Conservation (phyloP, 2,329 filamentous ascomycete species). For the Eutypella sp. region DNA sequence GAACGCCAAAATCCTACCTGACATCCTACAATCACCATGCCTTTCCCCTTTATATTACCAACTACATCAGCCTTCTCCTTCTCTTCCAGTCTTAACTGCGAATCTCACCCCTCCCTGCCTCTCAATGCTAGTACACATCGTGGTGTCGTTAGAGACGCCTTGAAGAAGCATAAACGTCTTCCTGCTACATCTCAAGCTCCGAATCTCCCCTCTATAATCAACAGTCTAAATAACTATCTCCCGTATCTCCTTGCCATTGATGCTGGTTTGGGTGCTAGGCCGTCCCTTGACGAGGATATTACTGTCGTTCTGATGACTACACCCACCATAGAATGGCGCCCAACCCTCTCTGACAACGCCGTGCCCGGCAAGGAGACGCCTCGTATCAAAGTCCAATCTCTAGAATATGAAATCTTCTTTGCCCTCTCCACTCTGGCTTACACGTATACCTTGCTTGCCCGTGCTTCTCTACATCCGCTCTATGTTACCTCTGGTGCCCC, state of each 20-base stretch:
- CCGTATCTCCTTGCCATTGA: conserved; percentile 79
- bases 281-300: conserved; percentile 54
- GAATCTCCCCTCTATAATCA: conserved; percentile 65
- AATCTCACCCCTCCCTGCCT: conserved; percentile 84
- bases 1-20: too few species aligned
- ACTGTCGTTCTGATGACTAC: conserved; percentile 58
- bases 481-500: conserved; percentile 61
- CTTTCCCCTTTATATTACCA: conserved; percentile 81
- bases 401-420: conserved; percentile 83
- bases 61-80: conserved; percentile 87
- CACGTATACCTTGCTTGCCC: conserved; percentile 66
- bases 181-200: conserved; percentile 63
- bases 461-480: conserved; percentile 66
- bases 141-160: conserved; percentile 71
- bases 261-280: conserved; percentile 57
- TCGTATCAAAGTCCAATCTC: conserved; percentile 63
- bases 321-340: conserved; percentile 76
- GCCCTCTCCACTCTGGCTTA: conserved; percentile 72
- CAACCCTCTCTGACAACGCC: conserved; percentile 64
- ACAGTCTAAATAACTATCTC: conserved; percentile 70
- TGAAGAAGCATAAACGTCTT: conserved; percentile 90
- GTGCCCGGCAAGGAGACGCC: conserved; percentile 60
- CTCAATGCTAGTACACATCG: conserved; percentile 78
- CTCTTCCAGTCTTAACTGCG: conserved; percentile 68
- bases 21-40: conserved; percentile 61